Conservation (phyloP, 2,329 filamentous ascomycete species). For the Bimuria novae-zelandiae region DNA sequence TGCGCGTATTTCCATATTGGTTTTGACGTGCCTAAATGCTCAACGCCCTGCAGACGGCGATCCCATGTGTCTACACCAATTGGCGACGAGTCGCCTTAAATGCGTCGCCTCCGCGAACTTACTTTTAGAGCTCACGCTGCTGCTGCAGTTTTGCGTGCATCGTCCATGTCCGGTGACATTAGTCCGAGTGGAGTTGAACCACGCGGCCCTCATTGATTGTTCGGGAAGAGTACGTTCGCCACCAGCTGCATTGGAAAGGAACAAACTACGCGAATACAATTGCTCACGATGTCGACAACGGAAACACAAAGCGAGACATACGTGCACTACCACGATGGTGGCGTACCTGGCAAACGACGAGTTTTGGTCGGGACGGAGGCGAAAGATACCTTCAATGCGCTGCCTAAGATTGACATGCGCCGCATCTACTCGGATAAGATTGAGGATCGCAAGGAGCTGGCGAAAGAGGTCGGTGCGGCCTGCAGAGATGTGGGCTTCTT, state of each 20-base stretch:
- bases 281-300: slow-evolving; percentile 6
- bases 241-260: background rate
- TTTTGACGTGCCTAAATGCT: background rate
- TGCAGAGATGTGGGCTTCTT: slow-evolving; percentile 43
- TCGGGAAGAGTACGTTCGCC: background rate
- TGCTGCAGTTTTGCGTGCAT: background rate
- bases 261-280: background rate
- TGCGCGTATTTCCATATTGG: background rate
- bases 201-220: background rate
- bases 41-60: no score
- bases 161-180: background rate
- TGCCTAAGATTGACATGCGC: slow-evolving; percentile 38
- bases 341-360: slow-evolving; percentile 30
- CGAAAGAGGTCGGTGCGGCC: slow-evolving; percentile 37
- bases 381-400: slow-evolving; percentile 28
- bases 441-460: slow-evolving; percentile 30
- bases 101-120: background rate
- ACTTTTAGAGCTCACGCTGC: background rate
- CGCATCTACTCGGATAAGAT: slow-evolving; percentile 34
- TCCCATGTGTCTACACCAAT: background rate
- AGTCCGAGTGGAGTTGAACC: background rate
- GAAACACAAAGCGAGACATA: slow-evolving; percentile 20
- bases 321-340: slow-evolving; percentile 40
- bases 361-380: slow-evolving; percentile 31
- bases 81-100: background rate